Percentiles rank a stretch among this genome's conserved stretches.
Evolutionary conservation across 805 yeast species (phyloP).

Genomic region (Teunomyces pallodes): DNA sequence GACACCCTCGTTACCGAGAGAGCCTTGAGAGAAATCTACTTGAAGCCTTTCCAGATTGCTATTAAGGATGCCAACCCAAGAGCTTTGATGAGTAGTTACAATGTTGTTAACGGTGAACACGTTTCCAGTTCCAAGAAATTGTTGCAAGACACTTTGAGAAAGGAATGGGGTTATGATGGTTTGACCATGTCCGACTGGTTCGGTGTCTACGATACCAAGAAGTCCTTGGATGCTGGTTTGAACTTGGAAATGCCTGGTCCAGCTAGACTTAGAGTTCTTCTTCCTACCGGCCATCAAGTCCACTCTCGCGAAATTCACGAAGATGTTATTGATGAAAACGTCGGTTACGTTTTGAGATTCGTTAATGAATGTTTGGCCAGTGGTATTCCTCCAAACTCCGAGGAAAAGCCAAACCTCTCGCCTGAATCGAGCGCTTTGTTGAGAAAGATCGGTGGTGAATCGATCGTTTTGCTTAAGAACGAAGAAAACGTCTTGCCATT

Average conservation of each 20-base stretch:
- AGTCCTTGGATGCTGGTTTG: slow-evolving; percentile 52
- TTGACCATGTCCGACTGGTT: slow-evolving; percentile 63
- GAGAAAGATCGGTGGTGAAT: slow-evolving; percentile 37
- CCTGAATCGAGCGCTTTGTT: slow-evolving; percentile 18
- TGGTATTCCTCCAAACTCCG: slow-evolving; percentile 39
- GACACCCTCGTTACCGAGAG: slow-evolving; percentile 53
- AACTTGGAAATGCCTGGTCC: slow-evolving; percentile 72
- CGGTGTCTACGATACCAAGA: slow-evolving; percentile 51
- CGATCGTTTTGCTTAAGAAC: slow-evolving; percentile 57
- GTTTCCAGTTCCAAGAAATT: slow-evolving; percentile 46
- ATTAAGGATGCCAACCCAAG: slow-evolving; percentile 50
- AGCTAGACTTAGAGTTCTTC: slow-evolving; percentile 43
- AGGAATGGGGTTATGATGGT: slow-evolving; percentile 60
- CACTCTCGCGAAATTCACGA: slow-evolving; percentile 37
- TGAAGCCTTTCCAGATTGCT: slow-evolving; percentile 63
- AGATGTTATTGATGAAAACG: slow-evolving; percentile 47
- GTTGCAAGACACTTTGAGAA: slow-evolving; percentile 45
- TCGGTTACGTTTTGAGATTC: slow-evolving; percentile 44
- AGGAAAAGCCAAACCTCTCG: slow-evolving; percentile 40
- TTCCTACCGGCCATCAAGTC: slow-evolving; percentile 42
- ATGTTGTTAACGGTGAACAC: slow-evolving; percentile 61
- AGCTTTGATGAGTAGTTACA: slow-evolving; percentile 61
- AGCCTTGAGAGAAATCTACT: slow-evolving; percentile 63
- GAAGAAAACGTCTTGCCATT: slow-evolving; percentile 49
- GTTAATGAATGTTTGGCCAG: slow-evolving; percentile 42